These are phyloP conservation scores for Pythium scleroteichum DNA, from an alignment of 352 stramenopile species.

Conservation along the genomic window DNA sequence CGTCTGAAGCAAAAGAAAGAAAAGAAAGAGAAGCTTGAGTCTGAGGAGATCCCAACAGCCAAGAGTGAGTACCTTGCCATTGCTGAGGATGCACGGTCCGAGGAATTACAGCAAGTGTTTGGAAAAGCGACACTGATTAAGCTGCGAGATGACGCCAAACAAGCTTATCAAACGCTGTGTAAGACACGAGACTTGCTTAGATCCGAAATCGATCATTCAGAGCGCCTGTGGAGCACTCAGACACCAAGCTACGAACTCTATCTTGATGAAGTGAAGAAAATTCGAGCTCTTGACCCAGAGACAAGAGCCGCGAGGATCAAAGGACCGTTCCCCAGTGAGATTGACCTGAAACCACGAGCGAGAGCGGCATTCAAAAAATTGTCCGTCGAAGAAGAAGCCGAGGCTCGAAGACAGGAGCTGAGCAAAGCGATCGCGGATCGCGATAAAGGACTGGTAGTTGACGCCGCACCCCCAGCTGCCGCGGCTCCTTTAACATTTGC, in stretches of 20 bases:
- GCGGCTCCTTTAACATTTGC: not conserved
- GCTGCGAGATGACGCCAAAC: slow-evolving; percentile 70
- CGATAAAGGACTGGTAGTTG: slow-evolving; percentile 45
- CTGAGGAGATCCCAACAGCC: slow-evolving; percentile 58
- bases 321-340: slow-evolving; percentile 52
- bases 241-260: slow-evolving; percentile 67
- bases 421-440: slow-evolving; percentile 64
- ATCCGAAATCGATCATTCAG: slow-evolving; percentile 49
- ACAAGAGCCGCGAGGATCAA: slow-evolving; percentile 39
- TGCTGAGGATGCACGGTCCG: slow-evolving; percentile 66
- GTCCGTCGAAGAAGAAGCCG: slow-evolving; percentile 75
- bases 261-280: slow-evolving; percentile 50
- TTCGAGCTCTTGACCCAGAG: slow-evolving; percentile 44
- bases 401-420: slow-evolving; percentile 59
- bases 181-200: slow-evolving; percentile 53
- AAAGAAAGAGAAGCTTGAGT: slow-evolving; percentile 39
- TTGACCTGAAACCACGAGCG: slow-evolving; percentile 53
- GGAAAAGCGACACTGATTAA: slow-evolving; percentile 62
- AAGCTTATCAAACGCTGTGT: slow-evolving; percentile 41
- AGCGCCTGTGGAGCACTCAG: slow-evolving; percentile 42
- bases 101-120: slow-evolving; percentile 63
- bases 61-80: slow-evolving; percentile 79
- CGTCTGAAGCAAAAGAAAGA: slow-evolving; percentile 46
- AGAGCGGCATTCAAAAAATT: slow-evolving; percentile 77
- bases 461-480: not conserved